Percentiles rank a stretch among this genome's conserved stretches.
phyloP scores from a whole-genome alignment of 2,329 filamentous ascomycete species.

The Colletotrichum zoysiae region DNA sequence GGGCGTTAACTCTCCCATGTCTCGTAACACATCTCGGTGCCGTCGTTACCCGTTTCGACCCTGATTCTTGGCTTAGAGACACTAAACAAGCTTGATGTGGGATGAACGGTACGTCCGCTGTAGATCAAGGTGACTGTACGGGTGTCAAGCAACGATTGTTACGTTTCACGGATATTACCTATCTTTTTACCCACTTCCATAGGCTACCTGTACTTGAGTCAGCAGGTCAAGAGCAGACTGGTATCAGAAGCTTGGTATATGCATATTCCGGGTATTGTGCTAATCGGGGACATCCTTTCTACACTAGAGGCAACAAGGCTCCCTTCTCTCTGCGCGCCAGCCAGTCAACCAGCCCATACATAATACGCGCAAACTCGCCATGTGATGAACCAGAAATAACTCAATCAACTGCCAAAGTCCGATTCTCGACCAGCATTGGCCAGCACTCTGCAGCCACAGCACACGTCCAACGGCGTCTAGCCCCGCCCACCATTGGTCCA shows the following conservation, averaged over 20 bases:
- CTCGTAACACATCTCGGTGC: background rate
- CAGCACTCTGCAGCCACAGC: constrained; percentile 31
- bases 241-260: constrained; percentile 7
- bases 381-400: constrained; percentile 18
- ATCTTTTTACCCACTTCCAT: background rate
- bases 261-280: background rate
- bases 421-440: constrained; percentile 22
- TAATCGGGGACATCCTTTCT: background rate
- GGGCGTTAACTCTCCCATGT: background rate
- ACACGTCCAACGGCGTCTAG: constrained; percentile 47
- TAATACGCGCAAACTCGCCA: background rate
- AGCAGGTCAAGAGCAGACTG: background rate
- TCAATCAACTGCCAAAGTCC: constrained; percentile 1
- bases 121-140: background rate
- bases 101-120: background rate
- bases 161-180: background rate
- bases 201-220: background rate
- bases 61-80: background rate
- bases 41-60: background rate
- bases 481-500: constrained; percentile 47
- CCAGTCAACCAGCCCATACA: background rate
- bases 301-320: background rate
- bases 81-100: constrained; percentile 1
- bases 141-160: background rate
- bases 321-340: background rate